Evolutionary conservation across 306 rosid species (phyloP).

Genomic region (Astragalus glycyphyllos): DNA sequence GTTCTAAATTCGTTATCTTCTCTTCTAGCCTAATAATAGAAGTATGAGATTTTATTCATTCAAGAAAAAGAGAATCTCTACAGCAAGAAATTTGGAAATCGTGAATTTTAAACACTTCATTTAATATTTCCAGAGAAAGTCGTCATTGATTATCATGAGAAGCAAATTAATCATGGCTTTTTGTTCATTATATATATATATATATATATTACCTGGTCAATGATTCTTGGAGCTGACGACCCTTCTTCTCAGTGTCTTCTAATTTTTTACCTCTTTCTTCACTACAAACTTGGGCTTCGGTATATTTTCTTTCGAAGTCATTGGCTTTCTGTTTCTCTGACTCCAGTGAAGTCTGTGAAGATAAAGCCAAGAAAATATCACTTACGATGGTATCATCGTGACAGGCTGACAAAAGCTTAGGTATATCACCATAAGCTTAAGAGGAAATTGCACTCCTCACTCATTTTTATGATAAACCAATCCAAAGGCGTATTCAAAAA

Average conservation of each 20-base stretch:
- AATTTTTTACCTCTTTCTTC: slow-evolving; percentile 64
- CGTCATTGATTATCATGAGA: slow-evolving; percentile 15
- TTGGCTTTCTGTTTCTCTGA: slow-evolving; percentile 67
- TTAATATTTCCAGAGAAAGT: slow-evolving; percentile 33
- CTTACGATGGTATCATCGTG: slow-evolving; percentile 34
- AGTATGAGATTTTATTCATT: slow-evolving; percentile 42
- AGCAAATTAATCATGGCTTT: slow-evolving; percentile 29
- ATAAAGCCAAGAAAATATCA: slow-evolving; percentile 44
- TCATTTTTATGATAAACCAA: slow-evolving; percentile 39
- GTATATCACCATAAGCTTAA: slow-evolving; percentile 42
- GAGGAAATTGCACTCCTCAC: slow-evolving; percentile 28
- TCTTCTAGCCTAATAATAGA: slow-evolving; percentile 72
- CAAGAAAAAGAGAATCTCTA: slow-evolving; percentile 32
- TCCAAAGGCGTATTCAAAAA: slow-evolving; percentile 33
- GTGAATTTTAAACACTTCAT: slow-evolving; percentile 28
- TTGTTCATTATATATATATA: slow-evolving; percentile 30
- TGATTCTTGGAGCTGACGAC: slow-evolving; percentile 75
- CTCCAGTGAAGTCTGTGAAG: slow-evolving; percentile 56
- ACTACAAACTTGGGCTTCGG: slow-evolving; percentile 60
- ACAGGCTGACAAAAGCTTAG: slow-evolving; percentile 24
- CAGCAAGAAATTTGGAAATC: slow-evolving; percentile 14
- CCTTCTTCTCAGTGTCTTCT: slow-evolving; percentile 78
- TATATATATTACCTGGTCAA: slow-evolving; percentile 67
- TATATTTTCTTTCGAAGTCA: slow-evolving; percentile 67
- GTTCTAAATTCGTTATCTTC: slow-evolving; percentile 75